Evolutionary conservation across 805 yeast genomes (phyloP).

Genomic region (Blastobotrys chiropterorum): DNA sequence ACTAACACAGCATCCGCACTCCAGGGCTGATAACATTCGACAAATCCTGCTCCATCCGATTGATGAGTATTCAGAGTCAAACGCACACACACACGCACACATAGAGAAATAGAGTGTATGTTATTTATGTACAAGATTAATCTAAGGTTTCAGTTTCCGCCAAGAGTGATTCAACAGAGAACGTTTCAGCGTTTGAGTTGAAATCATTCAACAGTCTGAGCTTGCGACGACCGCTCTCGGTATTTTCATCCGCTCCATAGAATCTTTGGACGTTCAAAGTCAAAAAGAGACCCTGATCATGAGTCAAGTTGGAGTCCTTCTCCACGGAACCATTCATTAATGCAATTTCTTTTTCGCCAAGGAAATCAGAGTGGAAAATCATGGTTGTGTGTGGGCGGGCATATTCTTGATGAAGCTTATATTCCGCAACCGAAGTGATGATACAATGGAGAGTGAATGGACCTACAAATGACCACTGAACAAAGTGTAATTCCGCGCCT

Average conservation of each 20-base stretch:
- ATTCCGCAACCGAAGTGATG: constrained; percentile 87
- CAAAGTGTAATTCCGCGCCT: constrained; percentile 72
- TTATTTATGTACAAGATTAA: constrained; percentile 12
- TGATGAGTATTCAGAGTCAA: too few relatives aligned
- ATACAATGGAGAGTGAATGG: constrained; percentile 79
- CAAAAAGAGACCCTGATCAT: constrained; percentile 73
- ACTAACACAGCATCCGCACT: too few relatives aligned
- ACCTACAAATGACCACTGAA: constrained; percentile 91
- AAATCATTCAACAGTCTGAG: constrained; percentile 57
- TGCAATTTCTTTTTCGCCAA: constrained; percentile 50
- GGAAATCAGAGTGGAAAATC: constrained; percentile 76
- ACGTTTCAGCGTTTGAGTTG: constrained; percentile 61
- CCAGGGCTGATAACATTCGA: too few relatives aligned
- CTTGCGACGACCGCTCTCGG: constrained; percentile 42
- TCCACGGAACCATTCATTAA: constrained; percentile 86
- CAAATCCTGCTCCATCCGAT: too few relatives aligned
- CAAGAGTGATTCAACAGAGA: constrained; percentile 61
- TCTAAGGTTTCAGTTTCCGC: constrained; percentile 71
- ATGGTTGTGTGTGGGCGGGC: constrained; percentile 94
- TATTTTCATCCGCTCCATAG: constrained; percentile 36
- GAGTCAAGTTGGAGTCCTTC: constrained; percentile 54
- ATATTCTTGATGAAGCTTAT: constrained; percentile 80
- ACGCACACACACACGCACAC: too few relatives aligned
- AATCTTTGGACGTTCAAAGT: constrained; percentile 43
- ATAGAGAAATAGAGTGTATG: too few relatives aligned